Base-by-base conservation (phyloP, 768 basidiomycete species). In the Hypsizygus marmoreus region DNA sequence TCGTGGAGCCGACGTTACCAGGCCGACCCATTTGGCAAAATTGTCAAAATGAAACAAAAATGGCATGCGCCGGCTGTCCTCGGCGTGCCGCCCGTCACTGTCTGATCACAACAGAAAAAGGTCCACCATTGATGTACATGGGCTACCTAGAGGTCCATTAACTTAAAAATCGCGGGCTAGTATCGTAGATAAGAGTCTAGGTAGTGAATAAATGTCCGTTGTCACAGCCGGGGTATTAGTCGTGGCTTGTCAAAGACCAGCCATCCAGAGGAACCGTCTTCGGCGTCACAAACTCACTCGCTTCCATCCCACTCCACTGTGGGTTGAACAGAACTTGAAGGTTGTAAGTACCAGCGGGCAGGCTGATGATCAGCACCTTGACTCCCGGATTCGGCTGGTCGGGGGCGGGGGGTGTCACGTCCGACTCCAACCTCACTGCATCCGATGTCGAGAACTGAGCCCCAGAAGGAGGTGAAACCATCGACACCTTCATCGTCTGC, bases 281-380 rank as follows among this genome's bases (percentile, higher is more conserved):
- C 0, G 94, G 94, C 10, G 81, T 85, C 50, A 86, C 77, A 66
- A 81, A 86, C 35, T 80, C 73, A 41, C 60, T 63, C 2, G 58
- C 58, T 25, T 79, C 70, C 73, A 87, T 78, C 22, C 80, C 83
- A 29, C 73, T 65, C 93, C 94, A 97, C 59, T 95, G 89, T n/a
- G 95, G 97, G 65, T 81, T 93, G 72, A 98, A 88, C 62, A 98
- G 64, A 40, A 97, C 85, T 68, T 95, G 81, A 37, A 97, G 65
- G 12, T 71, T 86, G 66, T 90, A 85, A 36, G 69, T 68, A n/a
- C 91, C 92, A 13, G 84, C 81, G 20, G 78, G 74, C 4, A 86
- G 67, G 53, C 69, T 75, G 62, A 99, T 84, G 46, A 75, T 74
- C 41, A 99, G 71, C 14, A 97, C 94, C 11, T 79, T 84, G 47